A percentile compares a stretch with the other conserved stretches of the same genome.
Conservation (phyloP, 140 eudicot genomes). For the Bidens hawaiensis region DNA sequence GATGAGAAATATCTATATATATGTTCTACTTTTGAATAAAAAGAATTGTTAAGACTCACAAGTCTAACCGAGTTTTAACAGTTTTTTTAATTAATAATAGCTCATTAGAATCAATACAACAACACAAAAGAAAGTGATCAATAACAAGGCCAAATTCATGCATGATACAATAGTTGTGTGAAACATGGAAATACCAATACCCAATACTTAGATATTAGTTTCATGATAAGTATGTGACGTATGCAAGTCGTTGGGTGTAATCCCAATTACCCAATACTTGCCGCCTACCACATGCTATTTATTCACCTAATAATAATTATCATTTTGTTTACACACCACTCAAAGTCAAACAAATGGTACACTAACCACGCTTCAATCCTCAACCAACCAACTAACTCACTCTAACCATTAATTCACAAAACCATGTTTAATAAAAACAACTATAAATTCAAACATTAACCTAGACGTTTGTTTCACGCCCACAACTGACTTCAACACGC, state of each 20-base stretch:
- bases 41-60: not conserved
- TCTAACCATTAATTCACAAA: not conserved
- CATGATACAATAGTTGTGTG: not conserved
- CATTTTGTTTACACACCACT: not conserved
- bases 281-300: conserved; percentile 28
- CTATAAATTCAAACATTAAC: not conserved
- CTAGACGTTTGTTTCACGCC: conserved; percentile 24
- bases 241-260: conserved; percentile 16
- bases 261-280: conserved; percentile 13
- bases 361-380: not conserved
- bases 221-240: conserved; percentile 19
- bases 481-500: conserved; percentile 30
- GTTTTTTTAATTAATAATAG: no score
- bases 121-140: no score
- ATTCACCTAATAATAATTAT: no score
- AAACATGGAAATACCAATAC: not conserved
- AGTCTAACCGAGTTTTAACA: no score
- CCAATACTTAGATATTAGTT: not conserved
- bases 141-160: not conserved
- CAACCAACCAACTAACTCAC: not conserved
- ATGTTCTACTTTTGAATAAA: not conserved
- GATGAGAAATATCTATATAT: not conserved
- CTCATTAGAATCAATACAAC: no score
- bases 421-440: not conserved
- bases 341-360: not conserved